phyloP scores from a whole-genome alignment of 2,329 filamentous ascomycete genomes.

The Penicillium sumatraense region DNA sequence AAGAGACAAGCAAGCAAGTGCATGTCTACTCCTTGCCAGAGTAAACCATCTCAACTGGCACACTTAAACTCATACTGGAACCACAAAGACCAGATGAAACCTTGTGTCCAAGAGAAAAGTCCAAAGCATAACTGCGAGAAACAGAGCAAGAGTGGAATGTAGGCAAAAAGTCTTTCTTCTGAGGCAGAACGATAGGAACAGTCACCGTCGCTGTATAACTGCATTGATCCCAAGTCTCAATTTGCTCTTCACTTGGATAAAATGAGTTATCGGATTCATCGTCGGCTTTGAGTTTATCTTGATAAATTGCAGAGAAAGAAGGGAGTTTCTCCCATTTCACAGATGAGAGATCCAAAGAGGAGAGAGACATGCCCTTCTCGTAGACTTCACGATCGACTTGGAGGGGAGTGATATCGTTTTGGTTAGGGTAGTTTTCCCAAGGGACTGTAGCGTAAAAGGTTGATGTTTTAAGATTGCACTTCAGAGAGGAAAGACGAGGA shows the following conservation, averaged over 20 bases:
- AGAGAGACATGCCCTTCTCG: background rate
- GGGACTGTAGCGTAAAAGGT: conserved; percentile 7
- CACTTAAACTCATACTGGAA: background rate
- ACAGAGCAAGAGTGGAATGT: conserved; percentile 10
- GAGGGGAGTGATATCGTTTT: background rate
- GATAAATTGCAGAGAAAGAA: background rate
- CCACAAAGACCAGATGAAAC: background rate
- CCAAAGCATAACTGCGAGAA: conserved; percentile 7
- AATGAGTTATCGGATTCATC: conserved; percentile 2
- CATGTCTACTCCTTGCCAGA: background rate
- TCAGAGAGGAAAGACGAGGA: conserved; percentile 2
- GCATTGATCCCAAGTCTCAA: background rate
- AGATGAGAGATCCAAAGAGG: background rate
- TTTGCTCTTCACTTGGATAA: background rate
- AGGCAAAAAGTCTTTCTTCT: background rate
- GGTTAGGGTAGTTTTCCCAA: conserved; percentile 6
- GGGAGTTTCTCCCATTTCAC: conserved; percentile 7
- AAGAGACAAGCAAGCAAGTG: background rate
- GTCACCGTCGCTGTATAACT: conserved; percentile 4
- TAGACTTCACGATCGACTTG: conserved; percentile 3
- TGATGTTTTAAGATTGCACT: conserved; percentile 3
- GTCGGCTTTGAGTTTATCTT: background rate
- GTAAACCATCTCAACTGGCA: background rate
- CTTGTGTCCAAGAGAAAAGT: conserved; percentile 2
- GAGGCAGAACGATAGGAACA: background rate